These are phyloP conservation scores for Penicillium samsonianum DNA, from an alignment of 495 filamentous ascomycete genomes.

Conservation along the genomic window DNA sequence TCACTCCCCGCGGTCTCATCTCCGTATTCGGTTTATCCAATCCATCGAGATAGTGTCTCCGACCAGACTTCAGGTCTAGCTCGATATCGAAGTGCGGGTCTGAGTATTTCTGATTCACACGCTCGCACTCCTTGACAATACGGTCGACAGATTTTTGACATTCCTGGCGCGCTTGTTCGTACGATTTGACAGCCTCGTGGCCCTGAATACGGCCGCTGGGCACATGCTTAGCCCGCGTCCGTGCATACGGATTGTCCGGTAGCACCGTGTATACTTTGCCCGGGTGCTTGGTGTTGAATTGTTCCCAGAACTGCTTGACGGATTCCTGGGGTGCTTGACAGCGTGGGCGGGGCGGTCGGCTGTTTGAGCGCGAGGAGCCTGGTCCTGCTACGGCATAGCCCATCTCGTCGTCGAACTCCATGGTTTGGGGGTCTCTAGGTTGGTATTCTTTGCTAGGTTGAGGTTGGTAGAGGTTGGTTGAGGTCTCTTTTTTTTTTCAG, in stretches of 20 bases:
- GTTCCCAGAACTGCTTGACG: constrained; percentile 77
- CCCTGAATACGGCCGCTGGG: constrained; percentile 54
- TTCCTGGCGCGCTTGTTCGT: constrained; percentile 67
- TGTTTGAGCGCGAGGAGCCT: constrained; percentile 43
- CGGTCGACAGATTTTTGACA: constrained; percentile 76
- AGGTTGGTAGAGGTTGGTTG: neutral
- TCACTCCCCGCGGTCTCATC: constrained; percentile 59
- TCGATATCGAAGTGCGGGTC: constrained; percentile 91
- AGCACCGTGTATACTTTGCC: constrained; percentile 69
- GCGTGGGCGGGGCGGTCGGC: constrained; percentile 46
- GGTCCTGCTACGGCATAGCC: constrained; percentile 29
- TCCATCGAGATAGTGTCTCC: constrained; percentile 63
- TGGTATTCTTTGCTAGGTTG: neutral
- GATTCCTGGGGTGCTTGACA: constrained; percentile 67
- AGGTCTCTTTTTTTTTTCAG: neutral
- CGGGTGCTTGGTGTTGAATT: constrained; percentile 65
- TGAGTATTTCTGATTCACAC: constrained; percentile 86
- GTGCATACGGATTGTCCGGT: constrained; percentile 71
- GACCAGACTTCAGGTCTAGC: constrained; percentile 66
- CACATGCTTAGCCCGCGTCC: constrained; percentile 56
- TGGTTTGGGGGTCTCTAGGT: constrained; percentile 8
- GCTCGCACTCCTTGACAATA: constrained; percentile 78
- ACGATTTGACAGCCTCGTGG: constrained; percentile 62
- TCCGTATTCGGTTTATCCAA: constrained; percentile 49
- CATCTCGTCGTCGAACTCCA: constrained; percentile 42